Evolutionary conservation across 148 eudicot genomes (phyloP), one percentile per base, ranked within the genome.

Genomic region (Pouteria glomerata): DNA sequence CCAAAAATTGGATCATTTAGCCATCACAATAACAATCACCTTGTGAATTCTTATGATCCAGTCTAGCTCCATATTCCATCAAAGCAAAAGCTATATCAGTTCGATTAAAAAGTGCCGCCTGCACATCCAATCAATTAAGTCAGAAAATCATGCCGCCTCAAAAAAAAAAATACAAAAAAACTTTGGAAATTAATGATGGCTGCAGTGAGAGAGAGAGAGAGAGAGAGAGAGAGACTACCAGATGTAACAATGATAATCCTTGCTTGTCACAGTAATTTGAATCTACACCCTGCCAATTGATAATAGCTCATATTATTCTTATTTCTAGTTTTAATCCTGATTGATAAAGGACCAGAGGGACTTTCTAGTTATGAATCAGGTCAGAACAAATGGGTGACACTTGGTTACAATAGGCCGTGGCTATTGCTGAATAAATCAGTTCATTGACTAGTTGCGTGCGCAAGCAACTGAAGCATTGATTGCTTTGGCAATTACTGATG

Each of bases 71-170:
- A 73, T 77, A 77, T 72, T 88, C 89, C 86, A 88, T 88, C 69
- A 88, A 88, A 35, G 76, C 74, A 85, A 88, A 84, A 57, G 74
- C 85, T 80, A 85, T 86, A 24, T 88, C 88, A 35, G 88, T 84
- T 70, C 83, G 88, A 66, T 88, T 88, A 66, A 88, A 88, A 42
- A 88, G 77, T 53, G 89, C 89, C 71, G 92, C 89, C 92, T 88
- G 77, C 31, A n/a, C n/a, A 75, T 63, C 21, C 63, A 75, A 61
- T 55, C 30, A 62, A 57, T 0, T 44, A 6, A 34, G 48, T 47
- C 15, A 59, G 57, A 34, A 68, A 57, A 59, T 74, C 37, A 21
- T 14, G 8, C 19, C 30, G 37, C n/a, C 59, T 27, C 41, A 27
- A 61, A 61, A 26, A 34, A 39, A 45, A 27, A 42, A 67, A 14